Evolutionary conservation across 1,139 yeast genomes (phyloP), one percentile per base, ranked within the genome.

Genomic region (Candida tetrigidarum): DNA sequence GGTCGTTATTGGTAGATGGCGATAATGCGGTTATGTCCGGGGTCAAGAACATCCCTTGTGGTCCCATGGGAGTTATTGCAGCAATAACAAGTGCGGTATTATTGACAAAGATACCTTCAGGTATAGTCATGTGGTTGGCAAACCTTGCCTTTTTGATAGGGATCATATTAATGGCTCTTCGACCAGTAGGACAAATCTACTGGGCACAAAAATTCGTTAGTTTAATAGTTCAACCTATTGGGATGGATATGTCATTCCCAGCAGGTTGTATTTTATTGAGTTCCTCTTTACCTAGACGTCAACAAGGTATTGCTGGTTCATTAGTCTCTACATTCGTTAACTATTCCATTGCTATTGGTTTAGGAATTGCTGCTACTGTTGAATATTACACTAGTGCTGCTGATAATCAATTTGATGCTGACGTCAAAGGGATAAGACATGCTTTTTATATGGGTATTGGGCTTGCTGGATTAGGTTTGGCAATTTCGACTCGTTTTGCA

Each of bases 181-280:
- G 76, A 30, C 80, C 79, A 0, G 65, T 64, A 1, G 62, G 69
- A 22, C 81, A 80, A 54, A 69, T 62, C 0, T 81, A 70, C 57
- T 81, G 84, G 84, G 72, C 74, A 2, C 81, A 77, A 46, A 69
- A 74, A 38, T 80, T 83, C 51, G 74, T 80, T 2, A 63, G 80
- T 3, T 50, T 67, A 29, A 38, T 80, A 2, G 52, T 82, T n/a
- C 70, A 69, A 23, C 76, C 83, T 0, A 72, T 76, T 52, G 88
- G 85, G 0, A 81, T 83, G 84, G 88, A 83, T 57, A 73, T 79
- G 68, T 78, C 84, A 41, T 83, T 82, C 59, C 88, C 89, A 0
- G 80, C 87, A 0, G 84, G 79, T 1, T 73, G 81, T 8, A 67
- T 83, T 44, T 64, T 82, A 32, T 62, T 83, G 28, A 69, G 80